Evolutionary conservation across 768 basidiomycete genomes (phyloP).

Genomic region (Kwoniella mangroviensis): DNA sequence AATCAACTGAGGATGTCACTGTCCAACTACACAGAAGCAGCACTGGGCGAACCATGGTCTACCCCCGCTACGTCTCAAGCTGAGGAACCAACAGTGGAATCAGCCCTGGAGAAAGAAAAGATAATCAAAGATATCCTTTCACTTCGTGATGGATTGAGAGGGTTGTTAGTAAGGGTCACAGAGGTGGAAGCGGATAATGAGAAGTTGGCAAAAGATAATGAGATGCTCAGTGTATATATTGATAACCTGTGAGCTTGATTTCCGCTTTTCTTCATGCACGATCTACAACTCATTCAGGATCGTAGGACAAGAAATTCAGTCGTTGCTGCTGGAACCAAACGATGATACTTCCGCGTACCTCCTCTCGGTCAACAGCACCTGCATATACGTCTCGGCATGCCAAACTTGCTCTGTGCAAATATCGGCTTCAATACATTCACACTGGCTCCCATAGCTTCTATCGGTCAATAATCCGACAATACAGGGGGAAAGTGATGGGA

Average conservation of each 20-base stretch:
- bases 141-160: constrained; percentile 45
- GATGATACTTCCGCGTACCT: constrained; percentile 1
- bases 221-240: constrained; percentile 53
- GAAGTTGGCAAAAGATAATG: constrained; percentile 49
- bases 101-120: constrained; percentile 48
- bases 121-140: constrained; percentile 49
- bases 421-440: neutral
- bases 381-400: neutral
- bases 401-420: too few species aligned
- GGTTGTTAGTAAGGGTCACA: constrained; percentile 43
- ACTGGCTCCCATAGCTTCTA: neutral
- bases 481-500: neutral
- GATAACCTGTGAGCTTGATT: constrained; percentile 51
- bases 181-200: constrained; percentile 50
- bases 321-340: constrained; percentile 48
- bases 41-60: constrained; percentile 15
- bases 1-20: constrained; percentile 11
- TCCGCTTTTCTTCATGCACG: neutral
- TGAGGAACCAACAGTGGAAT: constrained; percentile 40
- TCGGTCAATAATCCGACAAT: neutral
- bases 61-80: neutral
- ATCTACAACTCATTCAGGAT: neutral
- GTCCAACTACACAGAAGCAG: constrained; percentile 4
- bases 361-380: neutral
- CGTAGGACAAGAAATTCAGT: constrained; percentile 51